Evolutionary conservation across 1,284 basidiomycete genomes (phyloP), one percentile per base, ranked within the genome.

Genomic region (Cystobasidium pallidum): DNA sequence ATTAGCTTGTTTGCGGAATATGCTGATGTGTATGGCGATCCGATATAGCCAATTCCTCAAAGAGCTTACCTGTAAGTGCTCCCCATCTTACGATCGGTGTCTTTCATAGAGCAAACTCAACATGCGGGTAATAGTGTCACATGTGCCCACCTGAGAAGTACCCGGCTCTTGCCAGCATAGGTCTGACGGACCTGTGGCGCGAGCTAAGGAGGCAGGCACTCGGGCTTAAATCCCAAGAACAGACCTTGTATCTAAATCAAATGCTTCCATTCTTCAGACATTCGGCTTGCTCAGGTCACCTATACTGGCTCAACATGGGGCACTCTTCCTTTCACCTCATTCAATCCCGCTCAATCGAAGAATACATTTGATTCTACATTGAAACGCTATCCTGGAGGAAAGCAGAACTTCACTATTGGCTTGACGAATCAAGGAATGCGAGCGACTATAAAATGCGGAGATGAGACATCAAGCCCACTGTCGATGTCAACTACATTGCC

Each of bases 231-330:
- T n/a, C n/a, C n/a, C n/a, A n/a, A n/a, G n/a, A n/a, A n/a, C n/a
- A n/a, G n/a, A n/a, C n/a, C n/a, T n/a, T n/a, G n/a, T n/a, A n/a
- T n/a, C n/a, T n/a, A n/a, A n/a, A n/a, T n/a, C n/a, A n/a, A 63
- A 26, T n/a, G 7, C n/a, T 11, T 26, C 45, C 6, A 19, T 47
- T 47, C 13, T n/a, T 7, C n/a, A 63, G 61, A 63, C 41, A n/a
- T 63, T 19, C 61, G 61, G 11, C 45, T 63, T n/a, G 61, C 21
- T 26, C 11, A 21, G 13, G 28, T 63, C n/a, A 45, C 61, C 26
- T 63, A 41, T 32, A 49, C 61, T 13, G 61, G 61, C 11, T 19
- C 39, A 13, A 63, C 61, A 8, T 43, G 61, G 45, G 61, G 61
- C 2, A 49, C 45, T 10, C 43, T 63, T 24, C 61, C 61, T 21